Conservation (phyloP, 176 grass and related monocot species). For the Zoysia pacifica region DNA sequence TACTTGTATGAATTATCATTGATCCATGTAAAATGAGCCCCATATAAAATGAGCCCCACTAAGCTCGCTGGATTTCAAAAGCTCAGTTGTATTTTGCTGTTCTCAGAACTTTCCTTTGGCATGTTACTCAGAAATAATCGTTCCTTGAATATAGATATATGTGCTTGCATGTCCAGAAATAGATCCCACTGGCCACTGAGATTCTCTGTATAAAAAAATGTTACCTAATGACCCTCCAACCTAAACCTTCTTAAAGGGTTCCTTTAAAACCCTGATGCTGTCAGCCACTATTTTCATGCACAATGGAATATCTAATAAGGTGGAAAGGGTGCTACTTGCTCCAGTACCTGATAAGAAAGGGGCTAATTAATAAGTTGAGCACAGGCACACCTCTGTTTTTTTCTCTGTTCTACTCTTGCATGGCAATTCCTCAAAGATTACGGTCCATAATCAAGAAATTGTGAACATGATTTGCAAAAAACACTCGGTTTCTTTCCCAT, state of each 20-base stretch:
- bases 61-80: not conserved
- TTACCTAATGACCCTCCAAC: not conserved
- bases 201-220: not conserved
- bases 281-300: constrained; percentile 1
- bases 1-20: not conserved
- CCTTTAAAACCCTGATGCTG: not conserved
- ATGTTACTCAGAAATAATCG: not conserved
- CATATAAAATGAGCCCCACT: not conserved
- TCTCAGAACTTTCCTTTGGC: not conserved
- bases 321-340: not conserved
- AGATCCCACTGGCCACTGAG: not conserved
- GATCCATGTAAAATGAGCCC: too few relatives aligned
- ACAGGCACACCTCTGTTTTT: not conserved
- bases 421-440: constrained; percentile 4
- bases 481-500: constrained; percentile 9
- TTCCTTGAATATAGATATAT: not conserved
- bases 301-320: constrained; percentile 8
- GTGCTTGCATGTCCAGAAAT: not conserved
- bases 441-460: not conserved
- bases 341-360: not conserved
- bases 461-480: not conserved
- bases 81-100: not conserved
- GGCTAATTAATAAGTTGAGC: not conserved
- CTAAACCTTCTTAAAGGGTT: not conserved
- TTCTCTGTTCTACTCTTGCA: not conserved